Evolutionary conservation across 345 rosid genomes (phyloP).

Genomic region (Salix viminalis): DNA sequence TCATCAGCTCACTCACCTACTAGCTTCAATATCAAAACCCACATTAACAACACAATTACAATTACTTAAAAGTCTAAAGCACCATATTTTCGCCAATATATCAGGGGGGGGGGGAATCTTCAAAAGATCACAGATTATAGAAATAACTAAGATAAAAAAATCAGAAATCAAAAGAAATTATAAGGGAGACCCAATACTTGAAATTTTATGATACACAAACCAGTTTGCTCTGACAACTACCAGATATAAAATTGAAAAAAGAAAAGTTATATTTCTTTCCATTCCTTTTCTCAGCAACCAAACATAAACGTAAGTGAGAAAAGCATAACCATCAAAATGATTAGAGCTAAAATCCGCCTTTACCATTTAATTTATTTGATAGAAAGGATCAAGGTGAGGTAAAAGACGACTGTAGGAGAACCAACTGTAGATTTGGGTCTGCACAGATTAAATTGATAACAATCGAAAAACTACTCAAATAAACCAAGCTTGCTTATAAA

Average conservation of each 20-base stretch:
- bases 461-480: too few relatives aligned
- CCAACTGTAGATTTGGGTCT: too few relatives aligned
- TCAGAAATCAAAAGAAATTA: too few relatives aligned
- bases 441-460: too few relatives aligned
- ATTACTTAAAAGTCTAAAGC: neutral
- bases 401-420: too few relatives aligned
- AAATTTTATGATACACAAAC: neutral
- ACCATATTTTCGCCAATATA: neutral
- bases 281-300: constrained; percentile 4
- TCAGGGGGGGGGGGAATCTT: neutral
- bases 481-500: too few relatives aligned
- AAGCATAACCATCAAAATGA: neutral
- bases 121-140: neutral
- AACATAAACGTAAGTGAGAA: neutral
- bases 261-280: neutral
- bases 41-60: neutral
- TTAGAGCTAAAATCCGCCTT: neutral
- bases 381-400: neutral
- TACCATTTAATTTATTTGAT: neutral
- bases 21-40: constrained; percentile 3
- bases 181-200: neutral
- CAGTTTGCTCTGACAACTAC: neutral
- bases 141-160: neutral
- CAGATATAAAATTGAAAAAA: neutral
- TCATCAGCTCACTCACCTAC: constrained; percentile 8